Evolutionary conservation across 495 filamentous ascomycete species (phyloP), one percentile per base, ranked within the genome.

Genomic region (Cercophora samala): DNA sequence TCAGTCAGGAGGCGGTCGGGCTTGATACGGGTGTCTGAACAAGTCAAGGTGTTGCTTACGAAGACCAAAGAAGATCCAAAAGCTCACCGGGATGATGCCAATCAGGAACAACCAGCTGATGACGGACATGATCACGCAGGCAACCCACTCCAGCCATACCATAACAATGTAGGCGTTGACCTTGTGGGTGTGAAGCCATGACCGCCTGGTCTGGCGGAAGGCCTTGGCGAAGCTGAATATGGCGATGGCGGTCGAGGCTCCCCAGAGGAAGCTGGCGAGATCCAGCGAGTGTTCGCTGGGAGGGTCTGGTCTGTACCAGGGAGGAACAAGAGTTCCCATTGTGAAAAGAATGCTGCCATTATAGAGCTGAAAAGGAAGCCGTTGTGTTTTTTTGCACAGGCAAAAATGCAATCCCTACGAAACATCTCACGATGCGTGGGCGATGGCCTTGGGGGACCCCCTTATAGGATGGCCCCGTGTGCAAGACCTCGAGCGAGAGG

Each of bases 201-300:
- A 66, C n/a, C 65, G 60, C 26, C 64, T 60, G 13, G 73, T 73
- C 63, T 78, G 76, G n/a, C 66, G 55, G 29, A 69, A 46, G 4
- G 66, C 76, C 64, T 75, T 76, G 51, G 62, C 22, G 46, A 60
- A 53, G 46, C 56, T 59, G 46, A 75, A 75, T 5, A 63, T 21
- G 21, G 62, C 69, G 32, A 76, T 23, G 23, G 69, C 65, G 42
- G 76, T 62, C 4, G 74, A 69, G 62, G 73, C 68, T 9, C 76
- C 75, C 66, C 70, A 75, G 64, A 75, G 13, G 58, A 73, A 73
- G 11, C 70, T 66, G 5, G 73, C 73, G 13, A 77, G 61, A 63
- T 75, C 64, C 62, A 77, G 60, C 23, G 69, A 70, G 32, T 0
- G 18, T 18, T 63, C 18, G n/a, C 46, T 55, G 3, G 66, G 74